These are phyloP conservation scores for Talaromyces borbonicus DNA, from an alignment of 495 filamentous ascomycete species.

Conservation along the genomic window DNA sequence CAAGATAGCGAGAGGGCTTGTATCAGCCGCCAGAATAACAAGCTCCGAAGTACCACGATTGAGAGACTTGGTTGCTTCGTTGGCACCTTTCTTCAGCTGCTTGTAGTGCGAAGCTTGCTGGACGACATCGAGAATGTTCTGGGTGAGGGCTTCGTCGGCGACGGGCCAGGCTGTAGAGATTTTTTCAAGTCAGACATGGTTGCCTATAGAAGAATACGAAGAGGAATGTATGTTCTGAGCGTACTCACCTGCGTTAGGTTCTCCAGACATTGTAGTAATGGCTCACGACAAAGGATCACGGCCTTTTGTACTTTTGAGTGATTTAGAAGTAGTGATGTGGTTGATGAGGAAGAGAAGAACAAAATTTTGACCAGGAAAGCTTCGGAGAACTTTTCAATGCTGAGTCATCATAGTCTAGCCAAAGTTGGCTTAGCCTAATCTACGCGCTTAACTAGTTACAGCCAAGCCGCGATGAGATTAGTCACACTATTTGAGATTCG, in stretches of 20 bases:
- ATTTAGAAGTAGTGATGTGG: constrained; percentile 5
- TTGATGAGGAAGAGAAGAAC: constrained; percentile 11
- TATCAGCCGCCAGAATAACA: constrained; percentile 65
- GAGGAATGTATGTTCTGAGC: neutral
- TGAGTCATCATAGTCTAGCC: neutral
- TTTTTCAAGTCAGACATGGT: neutral
- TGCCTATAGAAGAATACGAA: neutral
- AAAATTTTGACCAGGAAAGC: constrained; percentile 12
- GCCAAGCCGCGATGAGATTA: neutral
- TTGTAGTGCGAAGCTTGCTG: constrained; percentile 79
- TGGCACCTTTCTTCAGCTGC: constrained; percentile 78
- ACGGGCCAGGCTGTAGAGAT: constrained; percentile 67
- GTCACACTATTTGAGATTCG: neutral
- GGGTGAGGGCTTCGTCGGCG: constrained; percentile 73
- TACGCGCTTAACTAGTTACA: too few species aligned
- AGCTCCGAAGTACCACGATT: constrained; percentile 86
- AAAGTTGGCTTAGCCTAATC: too few species aligned
- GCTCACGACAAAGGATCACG: constrained; percentile 38
- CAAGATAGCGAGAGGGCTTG: constrained; percentile 75
- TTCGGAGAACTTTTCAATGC: constrained; percentile 12
- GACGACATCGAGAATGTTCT: constrained; percentile 72
- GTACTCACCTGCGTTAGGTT: constrained; percentile 27
- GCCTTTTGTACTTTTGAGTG: constrained; percentile 19
- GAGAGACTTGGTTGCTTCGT: constrained; percentile 73
- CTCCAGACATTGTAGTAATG: constrained; percentile 31